Evolutionary conservation across 2,329 filamentous ascomycete species (phyloP).

Genomic region (Alternaria incomplexa): DNA sequence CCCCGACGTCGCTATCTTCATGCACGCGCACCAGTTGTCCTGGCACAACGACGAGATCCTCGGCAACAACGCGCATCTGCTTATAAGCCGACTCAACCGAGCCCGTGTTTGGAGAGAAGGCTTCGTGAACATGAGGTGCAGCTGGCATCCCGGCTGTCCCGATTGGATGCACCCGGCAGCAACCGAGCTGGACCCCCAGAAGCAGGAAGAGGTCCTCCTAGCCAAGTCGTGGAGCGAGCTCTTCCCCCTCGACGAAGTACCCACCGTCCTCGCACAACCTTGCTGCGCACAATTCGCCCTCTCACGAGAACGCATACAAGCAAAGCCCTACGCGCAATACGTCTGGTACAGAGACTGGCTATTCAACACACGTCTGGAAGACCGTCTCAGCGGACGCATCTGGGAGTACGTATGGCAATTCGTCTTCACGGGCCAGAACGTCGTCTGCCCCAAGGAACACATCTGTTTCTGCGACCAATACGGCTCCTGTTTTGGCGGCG

Average conservation of each 20-base stretch:
- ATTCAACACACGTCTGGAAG: constrained; percentile 61
- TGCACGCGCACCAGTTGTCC: constrained; percentile 64
- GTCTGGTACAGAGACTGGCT: constrained; percentile 67
- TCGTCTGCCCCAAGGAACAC: constrained; percentile 60
- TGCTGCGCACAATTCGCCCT: constrained; percentile 71
- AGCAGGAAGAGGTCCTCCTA: constrained; percentile 54
- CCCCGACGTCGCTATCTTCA: constrained; percentile 65
- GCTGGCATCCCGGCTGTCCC: constrained; percentile 63
- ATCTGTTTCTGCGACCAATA: constrained; percentile 70
- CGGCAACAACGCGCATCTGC: constrained; percentile 52
- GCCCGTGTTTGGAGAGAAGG: constrained; percentile 56
- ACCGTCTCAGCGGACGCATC: constrained; percentile 64
- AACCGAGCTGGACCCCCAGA: constrained; percentile 45
- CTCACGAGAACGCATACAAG: constrained; percentile 62
- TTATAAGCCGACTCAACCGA: constrained; percentile 54
- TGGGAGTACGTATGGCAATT: constrained; percentile 71
- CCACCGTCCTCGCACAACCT: constrained; percentile 62
- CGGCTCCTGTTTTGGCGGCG: constrained; percentile 65
- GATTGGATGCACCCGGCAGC: constrained; percentile 59
- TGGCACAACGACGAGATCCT: constrained; percentile 65
- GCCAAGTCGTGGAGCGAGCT: constrained; percentile 56
- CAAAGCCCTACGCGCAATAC: constrained; percentile 60
- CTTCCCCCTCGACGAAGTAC: constrained; percentile 56
- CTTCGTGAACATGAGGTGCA: constrained; percentile 63
- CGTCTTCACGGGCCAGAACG: constrained; percentile 61